These are phyloP conservation scores for Cunninghamia lanceolata DNA, from an alignment of 75 land plant species.

Conservation along the genomic window DNA sequence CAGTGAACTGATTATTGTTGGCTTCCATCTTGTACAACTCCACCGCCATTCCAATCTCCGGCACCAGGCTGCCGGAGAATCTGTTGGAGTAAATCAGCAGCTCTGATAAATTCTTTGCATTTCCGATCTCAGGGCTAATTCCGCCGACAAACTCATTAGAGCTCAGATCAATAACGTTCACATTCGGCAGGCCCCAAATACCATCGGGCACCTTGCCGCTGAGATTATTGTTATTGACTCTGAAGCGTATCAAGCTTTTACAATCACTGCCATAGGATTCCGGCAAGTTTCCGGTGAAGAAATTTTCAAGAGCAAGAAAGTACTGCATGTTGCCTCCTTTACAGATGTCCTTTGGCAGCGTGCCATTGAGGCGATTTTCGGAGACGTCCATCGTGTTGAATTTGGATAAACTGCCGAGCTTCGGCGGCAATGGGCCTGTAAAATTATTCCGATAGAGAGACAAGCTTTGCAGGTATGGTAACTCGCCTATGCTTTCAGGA, in stretches of 20 bases:
- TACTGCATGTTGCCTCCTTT: conserved; percentile 23
- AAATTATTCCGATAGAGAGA: conserved; percentile 60
- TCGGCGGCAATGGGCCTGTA: conserved; percentile 59
- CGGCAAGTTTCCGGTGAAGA: conserved; percentile 52
- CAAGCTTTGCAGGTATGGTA: conserved; percentile 21
- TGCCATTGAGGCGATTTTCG: conserved; percentile 17
- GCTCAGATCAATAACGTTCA: conserved; percentile 48
- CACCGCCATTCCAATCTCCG: conserved; percentile 39
- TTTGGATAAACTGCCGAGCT: conserved; percentile 48
- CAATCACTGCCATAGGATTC: conserved; percentile 40
- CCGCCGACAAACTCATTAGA: conserved; percentile 59
- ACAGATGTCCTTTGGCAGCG: conserved; percentile 29
- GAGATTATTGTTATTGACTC: conserved; percentile 47
- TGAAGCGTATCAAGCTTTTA: conserved; percentile 33
- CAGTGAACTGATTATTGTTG: conserved; percentile 57
- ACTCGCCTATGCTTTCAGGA: conserved; percentile 28
- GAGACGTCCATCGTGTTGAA: conserved; percentile 33
- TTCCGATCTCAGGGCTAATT: conserved; percentile 40
- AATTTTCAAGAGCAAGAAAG: conserved; percentile 48
- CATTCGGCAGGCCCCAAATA: conserved; percentile 52
- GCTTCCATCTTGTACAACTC: conserved; percentile 58
- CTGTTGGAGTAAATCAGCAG: conserved; percentile 34
- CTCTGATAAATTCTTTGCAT: conserved; percentile 28
- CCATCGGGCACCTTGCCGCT: conserved; percentile 62
- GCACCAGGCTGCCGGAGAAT: conserved; percentile 46